Conservation (phyloP, 768 basidiomycete genomes). For the Sarcodon sp. region DNA sequence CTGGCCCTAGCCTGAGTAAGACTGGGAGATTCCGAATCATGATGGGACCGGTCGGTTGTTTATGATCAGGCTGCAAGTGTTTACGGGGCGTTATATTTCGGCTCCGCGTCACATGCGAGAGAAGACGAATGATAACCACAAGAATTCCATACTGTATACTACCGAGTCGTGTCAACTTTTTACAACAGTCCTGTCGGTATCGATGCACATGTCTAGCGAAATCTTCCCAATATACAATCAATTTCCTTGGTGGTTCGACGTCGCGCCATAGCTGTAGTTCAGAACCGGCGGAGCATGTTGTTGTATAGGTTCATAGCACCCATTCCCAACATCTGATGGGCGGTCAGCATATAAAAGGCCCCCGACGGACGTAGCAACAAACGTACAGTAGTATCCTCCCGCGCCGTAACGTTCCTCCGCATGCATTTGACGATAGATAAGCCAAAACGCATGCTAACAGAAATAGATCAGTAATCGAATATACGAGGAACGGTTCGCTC, state of each 20-base stretch:
- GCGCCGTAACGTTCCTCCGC: slow-evolving; percentile 73
- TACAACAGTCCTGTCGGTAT: too few relatives aligned
- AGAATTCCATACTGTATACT: too few relatives aligned
- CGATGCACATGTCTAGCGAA: too few relatives aligned
- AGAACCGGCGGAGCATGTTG: slow-evolving; percentile 6
- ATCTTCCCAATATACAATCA: too few relatives aligned
- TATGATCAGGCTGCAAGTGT: too few relatives aligned
- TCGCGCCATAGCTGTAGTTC: slow-evolving; percentile 16
- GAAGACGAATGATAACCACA: too few relatives aligned
- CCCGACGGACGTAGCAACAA: neutral
- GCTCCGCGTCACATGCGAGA: too few relatives aligned
- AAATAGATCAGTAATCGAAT: neutral
- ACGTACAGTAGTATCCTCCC: slow-evolving; percentile 69
- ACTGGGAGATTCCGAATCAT: too few relatives aligned
- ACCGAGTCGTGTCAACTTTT: too few relatives aligned
- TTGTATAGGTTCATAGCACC: slow-evolving; percentile 15
- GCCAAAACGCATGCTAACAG: slow-evolving; percentile 69
- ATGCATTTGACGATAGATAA: slow-evolving; percentile 84
- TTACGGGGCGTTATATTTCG: too few relatives aligned
- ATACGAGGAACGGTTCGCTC: slow-evolving; percentile 8
- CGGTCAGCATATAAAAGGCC: neutral
- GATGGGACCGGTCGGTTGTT: too few relatives aligned
- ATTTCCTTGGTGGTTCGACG: neutral
- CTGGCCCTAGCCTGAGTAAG: too few relatives aligned
- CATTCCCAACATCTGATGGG: slow-evolving; percentile 17